Conservation (phyloP, 805 yeast species). For the Candida glaebosa region DNA sequence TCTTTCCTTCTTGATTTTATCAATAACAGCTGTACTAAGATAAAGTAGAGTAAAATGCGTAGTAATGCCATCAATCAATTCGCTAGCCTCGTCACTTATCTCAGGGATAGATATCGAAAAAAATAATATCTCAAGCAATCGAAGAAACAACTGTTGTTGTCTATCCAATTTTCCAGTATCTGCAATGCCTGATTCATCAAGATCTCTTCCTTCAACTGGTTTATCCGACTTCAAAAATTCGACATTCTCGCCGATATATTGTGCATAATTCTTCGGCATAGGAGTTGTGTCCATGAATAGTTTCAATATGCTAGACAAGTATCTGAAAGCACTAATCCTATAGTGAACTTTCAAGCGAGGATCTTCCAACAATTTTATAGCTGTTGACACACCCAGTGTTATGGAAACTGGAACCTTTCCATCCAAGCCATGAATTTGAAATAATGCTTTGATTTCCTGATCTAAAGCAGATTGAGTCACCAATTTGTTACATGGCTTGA, state of each 20-base stretch:
- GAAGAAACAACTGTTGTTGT: constrained; percentile 63
- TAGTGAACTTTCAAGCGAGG: constrained; percentile 60
- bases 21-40: constrained; percentile 67
- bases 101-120: constrained; percentile 75
- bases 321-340: constrained; percentile 72
- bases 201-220: constrained; percentile 22
- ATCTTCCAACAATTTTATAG: constrained; percentile 71
- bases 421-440: constrained; percentile 66
- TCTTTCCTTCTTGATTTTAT: constrained; percentile 62
- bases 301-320: constrained; percentile 61
- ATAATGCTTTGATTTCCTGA: constrained; percentile 65
- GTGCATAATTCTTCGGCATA: constrained; percentile 41
- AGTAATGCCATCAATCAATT: constrained; percentile 60
- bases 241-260: constrained; percentile 49
- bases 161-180: constrained; percentile 50
- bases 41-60: constrained; percentile 79
- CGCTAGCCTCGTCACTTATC: constrained; percentile 61
- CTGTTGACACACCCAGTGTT: constrained; percentile 79
- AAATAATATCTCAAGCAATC: constrained; percentile 67
- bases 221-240: constrained; percentile 40
- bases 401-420: constrained; percentile 64
- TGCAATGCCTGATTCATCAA: constrained; percentile 41
- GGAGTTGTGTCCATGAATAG: constrained; percentile 60
- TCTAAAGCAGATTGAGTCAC: constrained; percentile 51
- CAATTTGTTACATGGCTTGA: constrained; percentile 71